Evolutionary conservation across 345 rosid genomes (phyloP).

Genomic region (Chamaenerion angustifolium): DNA sequence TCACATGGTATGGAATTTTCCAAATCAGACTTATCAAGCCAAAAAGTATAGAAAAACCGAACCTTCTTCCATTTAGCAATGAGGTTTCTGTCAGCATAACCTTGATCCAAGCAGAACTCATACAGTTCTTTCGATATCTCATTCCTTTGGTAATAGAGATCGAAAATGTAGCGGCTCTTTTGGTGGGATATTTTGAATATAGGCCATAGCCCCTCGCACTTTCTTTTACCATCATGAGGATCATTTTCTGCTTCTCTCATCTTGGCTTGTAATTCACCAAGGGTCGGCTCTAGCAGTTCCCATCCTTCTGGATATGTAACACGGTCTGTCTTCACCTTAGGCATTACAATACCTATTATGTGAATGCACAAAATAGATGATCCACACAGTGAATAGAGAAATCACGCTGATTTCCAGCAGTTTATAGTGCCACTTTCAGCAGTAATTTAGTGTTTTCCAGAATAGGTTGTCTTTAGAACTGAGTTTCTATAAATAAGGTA

Average conservation of each 20-base stretch:
- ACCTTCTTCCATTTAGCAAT: slow-evolving; percentile 65
- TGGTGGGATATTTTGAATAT: slow-evolving; percentile 65
- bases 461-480: too few relatives aligned
- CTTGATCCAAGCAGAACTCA: slow-evolving; percentile 68
- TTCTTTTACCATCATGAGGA: slow-evolving; percentile 66
- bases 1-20: too few relatives aligned
- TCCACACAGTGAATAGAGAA: too few relatives aligned
- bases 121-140: slow-evolving; percentile 60
- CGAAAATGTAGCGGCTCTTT: slow-evolving; percentile 53
- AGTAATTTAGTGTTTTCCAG: too few relatives aligned
- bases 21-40: too few relatives aligned
- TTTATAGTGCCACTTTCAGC: too few relatives aligned
- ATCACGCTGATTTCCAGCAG: too few relatives aligned
- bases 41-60: neutral
- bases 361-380: too few relatives aligned
- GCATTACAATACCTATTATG: too few relatives aligned
- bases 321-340: slow-evolving; percentile 34
- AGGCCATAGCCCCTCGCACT: slow-evolving; percentile 65
- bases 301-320: slow-evolving; percentile 59
- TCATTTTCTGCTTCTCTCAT: slow-evolving; percentile 87
- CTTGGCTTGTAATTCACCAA: slow-evolving; percentile 42
- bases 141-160: slow-evolving; percentile 43
- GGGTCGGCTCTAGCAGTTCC: slow-evolving; percentile 72
- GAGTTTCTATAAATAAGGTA: too few relatives aligned
- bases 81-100: slow-evolving; percentile 48